Evolutionary conservation across 306 rosid genomes (phyloP), one percentile per base, ranked within the genome.

Genomic region (Lablab purpureus): DNA sequence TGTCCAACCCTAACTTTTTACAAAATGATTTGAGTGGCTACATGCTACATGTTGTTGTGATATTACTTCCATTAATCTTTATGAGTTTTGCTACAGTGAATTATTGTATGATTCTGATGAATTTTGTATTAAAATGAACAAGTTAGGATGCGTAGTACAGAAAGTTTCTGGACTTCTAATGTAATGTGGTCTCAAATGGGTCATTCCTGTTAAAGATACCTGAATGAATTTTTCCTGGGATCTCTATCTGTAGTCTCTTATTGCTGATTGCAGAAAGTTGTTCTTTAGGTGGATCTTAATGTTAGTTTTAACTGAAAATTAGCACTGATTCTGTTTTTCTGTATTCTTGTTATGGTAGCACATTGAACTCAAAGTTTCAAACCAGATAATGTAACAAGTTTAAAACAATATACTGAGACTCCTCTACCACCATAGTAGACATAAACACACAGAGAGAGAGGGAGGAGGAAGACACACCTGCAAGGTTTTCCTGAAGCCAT

Each of bases 401-500:
- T 32, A 27, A 47, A 65, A 45, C 76, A 40, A 71, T 22, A 71
- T 71, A 37, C 15, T 58, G 32, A 73, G 63, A 82, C 55, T 70
- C 71, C 45, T 27, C 14, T 9, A 71, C 22, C 51, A 55, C 21
- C 60, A 52, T 46, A 25, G 28, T 64, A 32, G 55, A 32, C 6
- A 54, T 4, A 7, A 12, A 47, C n/a, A 47, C 2, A 55, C 15
- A 25, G 11, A 52, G 45, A 37, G 12, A 72, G 36, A 12, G 30
- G 30, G 27, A 69, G 37, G 41, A 60, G 59, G 81, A 55, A 37
- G 55, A 74, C 76, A 74, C 45, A 93, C 99, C 99, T 85, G 97
- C 54, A 77, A 96, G 99, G 87, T 93, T 96, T 71, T 96, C 99
- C 86, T 88, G 93, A 79, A 96, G 98, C 99, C 99, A 96, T 91